phyloP scores from a whole-genome alignment of 306 rosid genomes.

The Cucumis hystrix region DNA sequence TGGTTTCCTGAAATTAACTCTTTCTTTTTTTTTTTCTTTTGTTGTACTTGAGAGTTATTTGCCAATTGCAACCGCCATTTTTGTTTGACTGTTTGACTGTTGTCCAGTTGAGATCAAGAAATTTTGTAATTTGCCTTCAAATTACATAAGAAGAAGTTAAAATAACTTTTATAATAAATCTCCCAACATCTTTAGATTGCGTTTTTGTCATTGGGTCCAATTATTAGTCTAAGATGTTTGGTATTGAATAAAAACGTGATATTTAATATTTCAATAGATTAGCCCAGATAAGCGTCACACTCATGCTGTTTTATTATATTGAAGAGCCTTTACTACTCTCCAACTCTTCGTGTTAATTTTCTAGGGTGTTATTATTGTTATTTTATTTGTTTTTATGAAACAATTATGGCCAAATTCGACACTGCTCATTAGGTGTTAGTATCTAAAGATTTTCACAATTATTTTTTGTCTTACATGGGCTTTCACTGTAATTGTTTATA shows the following conservation, averaged over 20 bases:
- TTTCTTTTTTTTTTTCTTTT: background rate
- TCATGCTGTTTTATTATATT: background rate
- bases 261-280: background rate
- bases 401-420: background rate
- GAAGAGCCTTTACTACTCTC: background rate
- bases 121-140: background rate
- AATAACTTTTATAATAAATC: background rate
- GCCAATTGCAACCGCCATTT: background rate
- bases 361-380: background rate
- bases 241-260: background rate
- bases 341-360: background rate
- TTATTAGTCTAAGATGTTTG: background rate
- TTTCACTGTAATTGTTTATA: background rate
- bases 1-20: background rate
- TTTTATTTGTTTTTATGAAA: background rate
- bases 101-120: background rate
- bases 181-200: background rate
- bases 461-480: background rate
- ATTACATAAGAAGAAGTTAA: background rate
- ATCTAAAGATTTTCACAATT: background rate
- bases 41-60: background rate
- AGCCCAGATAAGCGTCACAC: background rate
- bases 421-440: background rate
- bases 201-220: background rate
- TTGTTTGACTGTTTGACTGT: background rate